Percentiles rank a stretch among this genome's conserved stretches.
Conservation (phyloP, 495 filamentous ascomycete genomes). For the Bacidia gigantensis region DNA sequence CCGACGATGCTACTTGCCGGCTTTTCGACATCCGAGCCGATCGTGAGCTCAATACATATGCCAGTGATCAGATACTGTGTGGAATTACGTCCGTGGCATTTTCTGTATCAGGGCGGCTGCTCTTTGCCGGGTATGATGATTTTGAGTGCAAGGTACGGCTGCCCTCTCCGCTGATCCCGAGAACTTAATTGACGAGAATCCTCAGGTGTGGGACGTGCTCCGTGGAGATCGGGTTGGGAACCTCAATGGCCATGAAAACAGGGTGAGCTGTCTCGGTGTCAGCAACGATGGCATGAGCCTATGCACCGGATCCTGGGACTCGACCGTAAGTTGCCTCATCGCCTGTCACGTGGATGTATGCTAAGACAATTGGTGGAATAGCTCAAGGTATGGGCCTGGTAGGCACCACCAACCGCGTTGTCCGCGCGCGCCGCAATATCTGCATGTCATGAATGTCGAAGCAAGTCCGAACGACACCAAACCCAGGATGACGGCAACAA, state of each 20-base stretch:
- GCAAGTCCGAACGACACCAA: not conserved
- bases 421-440: too few species aligned
- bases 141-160: slow-evolving; percentile 93
- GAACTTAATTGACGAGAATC: slow-evolving; percentile 11
- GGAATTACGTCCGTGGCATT: slow-evolving; percentile 98
- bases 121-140: slow-evolving; percentile 97
- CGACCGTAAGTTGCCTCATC: slow-evolving; percentile 55
- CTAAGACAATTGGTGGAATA: slow-evolving; percentile 23
- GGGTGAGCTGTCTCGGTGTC: slow-evolving; percentile 94
- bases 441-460: too few species aligned
- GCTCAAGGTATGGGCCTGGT: slow-evolving; percentile 84
- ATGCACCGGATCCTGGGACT: slow-evolving; percentile 99
- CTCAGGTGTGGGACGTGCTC: slow-evolving; percentile 91
- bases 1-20: slow-evolving; percentile 93
- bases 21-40: slow-evolving; percentile 97
- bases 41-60: slow-evolving; percentile 89
- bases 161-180: not conserved
- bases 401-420: slow-evolving; percentile 11
- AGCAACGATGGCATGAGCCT: slow-evolving; percentile 98
- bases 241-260: slow-evolving; percentile 92
- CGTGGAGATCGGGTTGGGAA: slow-evolving; percentile 95
- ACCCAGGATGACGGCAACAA: not conserved
- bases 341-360: not conserved
- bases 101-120: slow-evolving; percentile 86
- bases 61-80: slow-evolving; percentile 91